Conservation (phyloP, 2,329 filamentous ascomycete genomes). For the Clonostachys solani region DNA sequence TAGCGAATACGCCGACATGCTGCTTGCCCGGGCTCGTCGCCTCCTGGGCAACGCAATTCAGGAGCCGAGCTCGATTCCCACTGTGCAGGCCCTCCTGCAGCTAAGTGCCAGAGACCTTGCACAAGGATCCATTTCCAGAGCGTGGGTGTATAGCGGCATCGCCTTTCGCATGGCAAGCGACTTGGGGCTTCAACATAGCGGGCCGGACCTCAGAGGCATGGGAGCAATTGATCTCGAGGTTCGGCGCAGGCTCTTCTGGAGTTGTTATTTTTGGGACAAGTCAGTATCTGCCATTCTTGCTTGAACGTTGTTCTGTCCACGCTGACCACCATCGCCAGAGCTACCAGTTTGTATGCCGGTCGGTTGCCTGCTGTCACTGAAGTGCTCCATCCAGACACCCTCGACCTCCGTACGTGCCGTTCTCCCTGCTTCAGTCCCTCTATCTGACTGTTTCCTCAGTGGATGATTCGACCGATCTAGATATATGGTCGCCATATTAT, state of each 20-base stretch:
- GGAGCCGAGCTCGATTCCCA: conserved; percentile 16
- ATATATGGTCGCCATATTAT: conserved; percentile 8
- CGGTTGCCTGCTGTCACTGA: conserved; percentile 11
- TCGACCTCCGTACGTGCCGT: neutral
- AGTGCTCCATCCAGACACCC: neutral
- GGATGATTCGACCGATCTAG: conserved; percentile 10
- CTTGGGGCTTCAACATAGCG: conserved; percentile 5
- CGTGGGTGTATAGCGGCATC: conserved; percentile 22
- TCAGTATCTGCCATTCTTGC: neutral
- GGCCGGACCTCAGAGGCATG: conserved; percentile 1
- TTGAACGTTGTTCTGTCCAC: neutral
- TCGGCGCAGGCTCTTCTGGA: conserved; percentile 15
- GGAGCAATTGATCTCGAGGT: conserved; percentile 15
- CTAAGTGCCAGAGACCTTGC: conserved; percentile 19
- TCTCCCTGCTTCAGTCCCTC: neutral
- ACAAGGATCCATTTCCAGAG: conserved; percentile 18
- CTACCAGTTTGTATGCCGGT: conserved; percentile 16
- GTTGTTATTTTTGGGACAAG: conserved; percentile 21
- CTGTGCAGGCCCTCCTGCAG: conserved; percentile 18
- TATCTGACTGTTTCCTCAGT: conserved; percentile 3
- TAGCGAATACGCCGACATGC: conserved; percentile 7
- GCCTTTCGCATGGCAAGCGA: conserved; percentile 20
- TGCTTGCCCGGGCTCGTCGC: conserved; percentile 12
- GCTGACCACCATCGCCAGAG: neutral
- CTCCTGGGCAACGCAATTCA: conserved; percentile 18